These are phyloP conservation scores for Phaeosphaeriaceae sp. DNA, from an alignment of 2,329 filamentous ascomycete genomes.

Conservation along the genomic window DNA sequence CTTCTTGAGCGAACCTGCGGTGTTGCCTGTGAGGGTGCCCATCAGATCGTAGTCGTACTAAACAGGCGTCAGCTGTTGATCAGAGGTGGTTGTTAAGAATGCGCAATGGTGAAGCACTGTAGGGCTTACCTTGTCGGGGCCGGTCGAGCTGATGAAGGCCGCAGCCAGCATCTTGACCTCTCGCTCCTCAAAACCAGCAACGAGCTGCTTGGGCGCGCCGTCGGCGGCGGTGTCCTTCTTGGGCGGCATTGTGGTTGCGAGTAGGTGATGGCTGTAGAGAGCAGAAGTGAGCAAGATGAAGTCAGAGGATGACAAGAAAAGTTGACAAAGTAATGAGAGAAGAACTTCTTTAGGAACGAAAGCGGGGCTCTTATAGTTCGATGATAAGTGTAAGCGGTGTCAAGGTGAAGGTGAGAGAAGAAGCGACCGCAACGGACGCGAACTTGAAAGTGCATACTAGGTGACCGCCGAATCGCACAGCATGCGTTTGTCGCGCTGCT, in stretches of 20 bases:
- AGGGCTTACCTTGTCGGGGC: constrained; percentile 34
- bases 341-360: not conserved
- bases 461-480: constrained; percentile 3
- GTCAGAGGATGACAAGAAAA: constrained; percentile 54
- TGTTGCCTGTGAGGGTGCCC: constrained; percentile 37
- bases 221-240: constrained; percentile 25
- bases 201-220: constrained; percentile 3
- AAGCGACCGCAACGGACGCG: not conserved
- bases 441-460: constrained; percentile 4
- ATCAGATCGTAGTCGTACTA: constrained; percentile 42
- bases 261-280: constrained; percentile 60
- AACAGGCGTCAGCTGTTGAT: not conserved
- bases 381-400: not conserved
- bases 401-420: constrained; percentile 14
- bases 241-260: constrained; percentile 49
- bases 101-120: not conserved
- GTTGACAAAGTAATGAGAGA: constrained; percentile 54
- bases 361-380: constrained; percentile 5
- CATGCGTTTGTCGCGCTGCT: not conserved
- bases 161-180: constrained; percentile 42
- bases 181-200: constrained; percentile 27
- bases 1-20: constrained; percentile 41
- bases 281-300: constrained; percentile 52
- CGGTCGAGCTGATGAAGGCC: constrained; percentile 35
- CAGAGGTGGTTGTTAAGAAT: not conserved